Evolutionary conservation across 495 filamentous ascomycete genomes (phyloP), one percentile per base, ranked within the genome.

Genomic region (Pyronema omphalodes): DNA sequence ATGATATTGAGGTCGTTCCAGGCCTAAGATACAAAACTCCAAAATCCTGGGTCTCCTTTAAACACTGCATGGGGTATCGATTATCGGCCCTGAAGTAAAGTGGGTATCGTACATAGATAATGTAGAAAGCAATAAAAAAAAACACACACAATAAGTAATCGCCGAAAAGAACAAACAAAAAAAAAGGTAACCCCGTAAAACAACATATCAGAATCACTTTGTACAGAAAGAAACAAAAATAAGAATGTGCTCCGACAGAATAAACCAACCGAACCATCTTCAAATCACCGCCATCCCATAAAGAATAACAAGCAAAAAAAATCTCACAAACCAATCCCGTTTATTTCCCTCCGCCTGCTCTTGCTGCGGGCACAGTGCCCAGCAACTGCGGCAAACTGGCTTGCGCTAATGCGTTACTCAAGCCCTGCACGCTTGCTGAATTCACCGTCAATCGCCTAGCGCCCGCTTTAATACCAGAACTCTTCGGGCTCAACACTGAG

Each of bases 401-500:
- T 19, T 15, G n/a, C 44, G 44, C 17, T 9, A 47, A 19, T 17
- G 44, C 44, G 23, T 29, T 29, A 23, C 44, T 47, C 14, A 47
- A 19, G 9, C 39, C 39, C 15, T 47, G 48, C 19, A 52, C 36
- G 7, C 50, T 33, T 12, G 12, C 50, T 15, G 36, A 8, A 41
- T 34, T 53, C 9, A 65, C 59, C 18, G 62, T 65, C 62, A 59
- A 55, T 46, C 62, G 58, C 52, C 62, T 65, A 4, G 62, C 62
- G 29, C 55, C 43, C 11, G 46, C 52, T 45, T 59, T 57, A 40
- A 65, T 51, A 44, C 62, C 62, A 35, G 54, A 52, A 39, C 62
- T 52, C 48, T 59, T 61, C 52, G 62, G 62, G 29, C 62, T 65
- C 49, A 65, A 52, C 51, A 65, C 62, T 17, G 54, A 57, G 36